phyloP scores from a whole-genome alignment of 192 early-diverging fungal species.

The Coemansia sp. region DNA sequence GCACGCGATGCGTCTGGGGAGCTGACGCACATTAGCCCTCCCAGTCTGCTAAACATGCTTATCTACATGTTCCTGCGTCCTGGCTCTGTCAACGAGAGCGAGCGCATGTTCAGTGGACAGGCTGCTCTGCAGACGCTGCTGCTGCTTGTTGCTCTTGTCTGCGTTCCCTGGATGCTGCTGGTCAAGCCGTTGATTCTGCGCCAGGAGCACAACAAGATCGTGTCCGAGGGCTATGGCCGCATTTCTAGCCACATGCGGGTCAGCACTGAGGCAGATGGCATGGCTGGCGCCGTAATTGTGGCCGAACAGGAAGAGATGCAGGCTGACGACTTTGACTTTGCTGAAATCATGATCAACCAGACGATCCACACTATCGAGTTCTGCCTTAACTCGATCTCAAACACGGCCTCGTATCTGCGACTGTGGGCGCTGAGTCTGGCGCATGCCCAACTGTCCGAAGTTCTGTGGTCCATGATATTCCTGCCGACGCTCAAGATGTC shows the following conservation, averaged over 20 bases:
- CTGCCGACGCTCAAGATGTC: slow-evolving; percentile 42
- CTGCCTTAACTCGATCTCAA: slow-evolving; percentile 92
- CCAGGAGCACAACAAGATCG: slow-evolving; percentile 75
- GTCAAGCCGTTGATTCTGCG: slow-evolving; percentile 86
- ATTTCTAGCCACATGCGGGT: slow-evolving; percentile 57
- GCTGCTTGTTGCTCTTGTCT: slow-evolving; percentile 79
- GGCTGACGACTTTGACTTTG: slow-evolving; percentile 84
- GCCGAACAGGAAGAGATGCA: slow-evolving; percentile 69
- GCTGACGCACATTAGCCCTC: slow-evolving; percentile 72
- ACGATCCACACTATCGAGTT: slow-evolving; percentile 99
- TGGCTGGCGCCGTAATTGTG: slow-evolving; percentile 54
- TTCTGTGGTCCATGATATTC: slow-evolving; percentile 92
- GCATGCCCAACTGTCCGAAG: slow-evolving; percentile 96
- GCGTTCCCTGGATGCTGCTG: slow-evolving; percentile 97
- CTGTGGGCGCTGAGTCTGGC: slow-evolving; percentile 98
- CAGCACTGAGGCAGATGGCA: slow-evolving; percentile 49
- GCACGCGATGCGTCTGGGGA: slow-evolving; percentile 67
- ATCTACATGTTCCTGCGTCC: slow-evolving; percentile 99
- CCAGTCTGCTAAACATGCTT: slow-evolving; percentile 94
- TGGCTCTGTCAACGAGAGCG: slow-evolving; percentile 67
- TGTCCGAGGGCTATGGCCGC: slow-evolving; percentile 72
- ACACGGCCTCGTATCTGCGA: slow-evolving; percentile 98
- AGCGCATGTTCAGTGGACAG: slow-evolving; percentile 86
- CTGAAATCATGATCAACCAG: slow-evolving; percentile 96
- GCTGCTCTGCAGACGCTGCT: slow-evolving; percentile 77